Percentiles rank a stretch among this genome's conserved stretches.
phyloP scores from a whole-genome alignment of 2,329 filamentous ascomycete genomes.

The Verticillium isaacii region DNA sequence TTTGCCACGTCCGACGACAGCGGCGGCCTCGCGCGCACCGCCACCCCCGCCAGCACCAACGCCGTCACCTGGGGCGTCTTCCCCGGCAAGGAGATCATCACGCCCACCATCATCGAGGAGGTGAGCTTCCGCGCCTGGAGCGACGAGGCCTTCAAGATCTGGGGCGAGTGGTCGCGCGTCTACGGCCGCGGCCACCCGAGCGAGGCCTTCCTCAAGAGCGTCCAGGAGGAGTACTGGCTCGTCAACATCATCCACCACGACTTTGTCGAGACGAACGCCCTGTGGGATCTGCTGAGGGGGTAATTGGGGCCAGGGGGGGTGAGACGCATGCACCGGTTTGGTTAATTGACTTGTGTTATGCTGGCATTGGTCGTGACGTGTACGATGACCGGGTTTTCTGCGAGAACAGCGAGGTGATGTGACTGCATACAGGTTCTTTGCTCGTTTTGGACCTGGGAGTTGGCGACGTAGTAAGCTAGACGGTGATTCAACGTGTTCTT shows the following conservation, averaged over 20 bases:
- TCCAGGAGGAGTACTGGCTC: slow-evolving; percentile 72
- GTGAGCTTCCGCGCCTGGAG: slow-evolving; percentile 91
- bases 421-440: too few relatives aligned
- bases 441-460: too few relatives aligned
- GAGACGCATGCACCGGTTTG: too few relatives aligned
- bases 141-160: slow-evolving; percentile 94
- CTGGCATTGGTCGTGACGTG: not conserved
- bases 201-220: slow-evolving; percentile 63
- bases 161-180: slow-evolving; percentile 87
- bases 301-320: not conserved
- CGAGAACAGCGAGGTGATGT: too few relatives aligned
- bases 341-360: not conserved
- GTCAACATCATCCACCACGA: slow-evolving; percentile 88
- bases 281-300: slow-evolving; percentile 64
- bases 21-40: slow-evolving; percentile 24
- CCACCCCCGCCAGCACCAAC: slow-evolving; percentile 61
- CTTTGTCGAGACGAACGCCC: slow-evolving; percentile 63
- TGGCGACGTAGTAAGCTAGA: too few relatives aligned
- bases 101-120: slow-evolving; percentile 93
- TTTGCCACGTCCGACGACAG: slow-evolving; percentile 65
- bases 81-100: slow-evolving; percentile 91
- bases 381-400: too few relatives aligned
- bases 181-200: slow-evolving; percentile 72
- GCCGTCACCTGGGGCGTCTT: slow-evolving; percentile 97
- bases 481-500: too few relatives aligned